Base-by-base conservation (phyloP, 2,329 filamentous ascomycete genomes). In the Lachnellula arida region DNA sequence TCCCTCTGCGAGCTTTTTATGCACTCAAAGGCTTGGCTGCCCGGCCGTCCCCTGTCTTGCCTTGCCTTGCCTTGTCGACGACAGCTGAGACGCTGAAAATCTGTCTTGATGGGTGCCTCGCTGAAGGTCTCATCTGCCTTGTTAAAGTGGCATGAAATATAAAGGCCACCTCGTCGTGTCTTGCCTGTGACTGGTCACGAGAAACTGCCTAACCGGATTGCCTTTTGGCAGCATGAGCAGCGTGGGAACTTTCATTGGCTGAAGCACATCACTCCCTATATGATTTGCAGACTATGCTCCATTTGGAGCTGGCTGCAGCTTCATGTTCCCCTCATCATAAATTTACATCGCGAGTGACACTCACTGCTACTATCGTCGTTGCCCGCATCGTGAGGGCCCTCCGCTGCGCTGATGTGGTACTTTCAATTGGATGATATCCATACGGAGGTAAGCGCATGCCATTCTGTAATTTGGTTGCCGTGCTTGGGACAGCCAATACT, bases 121-220 rank as follows among this genome's bases (percentile, higher is more conserved):
- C 44, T 32, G 32, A 15, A 34, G 52, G 46, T 54, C 54, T 51
- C 40, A 50, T 40, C 57, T 53, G 48, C 43, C 50, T 55, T 48
- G n/a, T 54, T 57, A 61, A 57, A 59, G 57, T 57, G 59, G 46
- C 55, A 60, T 47, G 47, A 53, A 51, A 52, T 23, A 2, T 32
- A 17, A 23, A 46, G 49, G 35, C 43, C 51, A 53, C 56, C 53
- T n/a, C n/a, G n/a, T 56, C 55, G 50, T 54, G 54, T 56, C 53
- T 59, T 42, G 32, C 22, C 44, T 59, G 42, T 62, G 57, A 60
- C 57, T 62, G 60, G 57, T 34, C 53, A 51, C 32, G n/a, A 54
- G 54, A 55, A 44, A 51, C n/a, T 2, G 47, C 53, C 51, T 57
- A 60, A 53, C 55, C 57, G 58, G 43, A 61, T 59, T 59, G 53